Base-by-base conservation (phyloP, 2,329 filamentous ascomycete species). In the Diplodia sapinea region DNA sequence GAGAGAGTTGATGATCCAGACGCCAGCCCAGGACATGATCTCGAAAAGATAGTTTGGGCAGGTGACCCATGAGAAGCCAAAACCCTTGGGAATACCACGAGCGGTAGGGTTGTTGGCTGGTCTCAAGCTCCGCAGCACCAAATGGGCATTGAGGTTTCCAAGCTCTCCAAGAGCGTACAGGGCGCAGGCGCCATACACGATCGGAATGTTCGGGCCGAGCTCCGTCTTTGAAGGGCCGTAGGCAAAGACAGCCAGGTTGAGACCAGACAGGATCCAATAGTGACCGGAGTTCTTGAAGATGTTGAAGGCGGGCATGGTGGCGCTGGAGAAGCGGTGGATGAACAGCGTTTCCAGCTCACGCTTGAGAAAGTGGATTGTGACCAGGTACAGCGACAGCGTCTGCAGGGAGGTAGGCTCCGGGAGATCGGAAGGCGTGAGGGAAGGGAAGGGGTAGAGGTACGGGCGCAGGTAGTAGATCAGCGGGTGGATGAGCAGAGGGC, bases 31-130 rank as follows among this genome's bases (percentile, higher is more conserved):
- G 0, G 94, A 88, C 47, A 96, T 79, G 7, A 91, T 85, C 78
- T 99, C 95, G 73, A 96, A 98, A 83, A 96, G 88, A 83, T 99
- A 99, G 83, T 99, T 99, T 51, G 95, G 95, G 82, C 94, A 96
- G 13, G 95, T 99, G 64, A 99, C 94, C 43, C 92, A 81, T 71
- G 83, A 84, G 80, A 97, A 98, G 36, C 94, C 92, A 68, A 94
- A 88, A 31, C 95, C 95, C 68, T 84, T 84, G 1, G 95, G 95
- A 70, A 99, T 96, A 73, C 93, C 93, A 69, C 94, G 87, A 78
- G 96, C 93, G 1, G 91, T 79, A 7, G 66, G 66, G 20, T 70
- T 94, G 71, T 90, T 91, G 67, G 94, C 94, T 0, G 87, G 84
- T 62, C 95, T 89, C 70, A 99, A 86, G 69, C 87, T 86, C 33